Conservation (phyloP, 352 stramenopile genomes). For the Thalassiosira exigua region DNA sequence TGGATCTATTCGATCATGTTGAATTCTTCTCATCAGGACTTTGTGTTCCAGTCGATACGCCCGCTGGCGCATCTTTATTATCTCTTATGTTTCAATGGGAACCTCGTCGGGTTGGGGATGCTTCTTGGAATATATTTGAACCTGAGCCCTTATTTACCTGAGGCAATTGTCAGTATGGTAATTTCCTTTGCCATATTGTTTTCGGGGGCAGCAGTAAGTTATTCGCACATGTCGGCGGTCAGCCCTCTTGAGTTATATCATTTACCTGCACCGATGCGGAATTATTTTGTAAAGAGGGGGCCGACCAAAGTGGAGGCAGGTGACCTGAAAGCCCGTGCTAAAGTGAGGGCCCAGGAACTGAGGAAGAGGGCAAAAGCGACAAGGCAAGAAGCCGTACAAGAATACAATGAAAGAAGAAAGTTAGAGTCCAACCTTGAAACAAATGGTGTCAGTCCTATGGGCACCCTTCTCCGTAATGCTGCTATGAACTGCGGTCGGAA, state of each 20-base stretch:
- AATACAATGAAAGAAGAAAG: too few relatives aligned
- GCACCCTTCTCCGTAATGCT: neutral
- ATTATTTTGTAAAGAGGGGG: too few relatives aligned
- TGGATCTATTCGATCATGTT: conserved; percentile 17
- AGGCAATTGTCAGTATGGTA: neutral
- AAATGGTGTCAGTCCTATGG: neutral
- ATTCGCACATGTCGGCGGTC: neutral
- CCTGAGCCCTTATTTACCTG: conserved; percentile 8
- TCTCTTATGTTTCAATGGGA: neutral
- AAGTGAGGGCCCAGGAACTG: neutral
- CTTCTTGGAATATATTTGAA: conserved; percentile 20
- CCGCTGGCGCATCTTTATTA: neutral
- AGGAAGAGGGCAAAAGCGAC: neutral
- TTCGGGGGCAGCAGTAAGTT: neutral
- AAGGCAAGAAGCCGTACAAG: neutral
- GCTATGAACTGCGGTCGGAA: neutral
- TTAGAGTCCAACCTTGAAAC: neutral
- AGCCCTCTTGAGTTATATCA: conserved; percentile 14
- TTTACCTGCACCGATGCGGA: too few relatives aligned
- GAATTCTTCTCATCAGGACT: neutral
- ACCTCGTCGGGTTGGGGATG: neutral
- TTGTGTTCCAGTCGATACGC: neutral
- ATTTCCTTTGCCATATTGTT: neutral
- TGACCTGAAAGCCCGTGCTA: conserved; percentile 11
- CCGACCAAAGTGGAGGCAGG: too few relatives aligned